Conservation (phyloP, 2,329 filamentous ascomycete genomes). For the Pestalotiopsis sp. region DNA sequence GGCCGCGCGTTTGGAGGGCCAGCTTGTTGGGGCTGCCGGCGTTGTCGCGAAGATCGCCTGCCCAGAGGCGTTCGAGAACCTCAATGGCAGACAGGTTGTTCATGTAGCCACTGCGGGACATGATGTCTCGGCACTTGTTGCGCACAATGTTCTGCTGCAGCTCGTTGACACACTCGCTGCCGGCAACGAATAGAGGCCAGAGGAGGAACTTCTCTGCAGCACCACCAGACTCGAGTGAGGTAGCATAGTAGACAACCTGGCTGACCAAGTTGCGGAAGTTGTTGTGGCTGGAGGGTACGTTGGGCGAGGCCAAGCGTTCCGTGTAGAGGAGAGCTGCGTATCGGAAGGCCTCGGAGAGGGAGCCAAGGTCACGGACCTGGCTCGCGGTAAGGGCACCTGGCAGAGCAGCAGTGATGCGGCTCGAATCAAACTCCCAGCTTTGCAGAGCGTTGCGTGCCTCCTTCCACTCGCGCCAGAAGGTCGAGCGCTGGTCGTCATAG, state of each 20-base stretch:
- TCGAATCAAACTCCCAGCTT: constrained; percentile 75
- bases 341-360: constrained; percentile 88
- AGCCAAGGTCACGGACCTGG: constrained; percentile 74
- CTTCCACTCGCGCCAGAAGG: constrained; percentile 89
- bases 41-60: constrained; percentile 50
- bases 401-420: constrained; percentile 53
- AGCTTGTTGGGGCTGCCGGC: constrained; percentile 37
- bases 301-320: constrained; percentile 81
- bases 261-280: constrained; percentile 84
- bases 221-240: constrained; percentile 72
- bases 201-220: constrained; percentile 85
- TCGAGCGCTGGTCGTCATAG: constrained; percentile 61
- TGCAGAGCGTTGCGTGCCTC: constrained; percentile 76
- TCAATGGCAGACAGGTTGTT: constrained; percentile 89
- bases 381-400: constrained; percentile 54
- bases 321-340: constrained; percentile 89
- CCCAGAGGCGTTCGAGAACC: constrained; percentile 84
- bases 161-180: constrained; percentile 85
- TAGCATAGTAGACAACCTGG: constrained; percentile 82
- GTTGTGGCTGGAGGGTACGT: constrained; percentile 70
- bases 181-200: constrained; percentile 90
- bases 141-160: constrained; percentile 79
- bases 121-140: constrained; percentile 81
- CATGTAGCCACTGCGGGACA: constrained; percentile 86
- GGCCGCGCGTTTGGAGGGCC: constrained; percentile 43